A percentile compares a stretch with the other conserved stretches of the same genome.
Evolutionary conservation across 306 rosid species (phyloP).

Genomic region (Castanopsis chinensis): DNA sequence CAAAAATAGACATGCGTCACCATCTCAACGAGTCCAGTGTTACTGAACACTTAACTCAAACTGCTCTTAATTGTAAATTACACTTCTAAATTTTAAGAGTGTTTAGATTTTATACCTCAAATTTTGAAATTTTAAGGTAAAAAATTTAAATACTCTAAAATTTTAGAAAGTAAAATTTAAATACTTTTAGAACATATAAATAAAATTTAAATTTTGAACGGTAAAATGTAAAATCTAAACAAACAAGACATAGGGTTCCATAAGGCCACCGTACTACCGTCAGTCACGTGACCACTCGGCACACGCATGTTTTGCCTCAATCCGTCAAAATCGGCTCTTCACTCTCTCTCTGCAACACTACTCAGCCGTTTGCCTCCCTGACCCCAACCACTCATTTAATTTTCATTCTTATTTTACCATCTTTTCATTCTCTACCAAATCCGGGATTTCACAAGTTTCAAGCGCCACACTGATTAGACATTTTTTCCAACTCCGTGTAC

Average conservation of each 20-base stretch:
- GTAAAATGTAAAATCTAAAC: rapidly evolving
- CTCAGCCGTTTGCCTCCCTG: constrained; percentile 5
- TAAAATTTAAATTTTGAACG: too few relatives aligned
- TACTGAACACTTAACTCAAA: too few relatives aligned
- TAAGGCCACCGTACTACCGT: neutral
- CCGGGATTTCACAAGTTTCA: neutral
- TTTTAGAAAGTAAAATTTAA: rapidly evolving
- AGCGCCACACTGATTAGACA: neutral
- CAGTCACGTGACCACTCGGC: constrained; percentile 28
- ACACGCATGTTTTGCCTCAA: constrained; percentile 11
- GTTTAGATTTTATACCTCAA: too few relatives aligned
- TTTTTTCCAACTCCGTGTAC: rapidly evolving
- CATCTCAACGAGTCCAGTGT: too few relatives aligned
- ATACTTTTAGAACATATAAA: rapidly evolving
- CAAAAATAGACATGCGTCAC: too few relatives aligned
- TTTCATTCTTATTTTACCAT: too few relatives aligned
- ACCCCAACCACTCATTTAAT: neutral
- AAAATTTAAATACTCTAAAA: rapidly evolving
- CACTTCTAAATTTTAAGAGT: rapidly evolving
- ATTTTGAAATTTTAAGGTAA: rapidly evolving
- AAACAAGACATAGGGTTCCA: neutral
- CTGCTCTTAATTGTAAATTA: too few relatives aligned
- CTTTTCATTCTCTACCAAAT: too few relatives aligned
- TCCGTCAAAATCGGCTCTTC: constrained; percentile 17
- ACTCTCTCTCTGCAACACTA: neutral